These are phyloP conservation scores for Phtheirospermum japonicum DNA, from an alignment of 257 asterid genomes.

Conservation along the genomic window DNA sequence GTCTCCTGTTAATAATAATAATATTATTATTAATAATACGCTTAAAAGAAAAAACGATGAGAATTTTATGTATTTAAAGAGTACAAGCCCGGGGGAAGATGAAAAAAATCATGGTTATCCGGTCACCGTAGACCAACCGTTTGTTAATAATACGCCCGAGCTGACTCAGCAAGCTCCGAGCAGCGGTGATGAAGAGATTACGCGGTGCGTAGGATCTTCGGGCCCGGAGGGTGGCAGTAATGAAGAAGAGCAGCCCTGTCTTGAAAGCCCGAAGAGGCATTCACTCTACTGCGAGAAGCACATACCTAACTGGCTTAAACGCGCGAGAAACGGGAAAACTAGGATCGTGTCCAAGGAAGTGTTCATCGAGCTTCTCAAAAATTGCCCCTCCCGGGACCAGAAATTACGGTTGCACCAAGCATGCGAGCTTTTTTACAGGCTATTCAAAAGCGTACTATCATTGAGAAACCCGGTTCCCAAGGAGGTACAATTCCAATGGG, in stretches of 20 bases:
- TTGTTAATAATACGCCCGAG: constrained; percentile 17
- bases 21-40: constrained; percentile 41
- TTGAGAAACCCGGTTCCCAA: constrained; percentile 88
- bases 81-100: constrained; percentile 31
- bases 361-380: constrained; percentile 67
- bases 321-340: constrained; percentile 96
- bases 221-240: constrained; percentile 43
- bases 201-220: constrained; percentile 64
- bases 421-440: constrained; percentile 88
- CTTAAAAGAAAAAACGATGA: constrained; percentile 69
- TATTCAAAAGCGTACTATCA: constrained; percentile 75
- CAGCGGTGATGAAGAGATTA: constrained; percentile 44
- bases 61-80: constrained; percentile 29
- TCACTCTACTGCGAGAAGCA: constrained; percentile 88
- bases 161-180: constrained; percentile 35
- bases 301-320: constrained; percentile 97
- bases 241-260: constrained; percentile 47
- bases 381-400: constrained; percentile 70
- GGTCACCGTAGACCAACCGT: constrained; percentile 30
- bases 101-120: constrained; percentile 16
- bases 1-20: constrained; percentile 43
- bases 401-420: constrained; percentile 79
- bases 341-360: constrained; percentile 95
- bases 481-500: constrained; percentile 93
- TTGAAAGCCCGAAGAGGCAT: constrained; percentile 71